These are phyloP conservation scores for Teunomyces aglyptinius DNA, from an alignment of 805 yeast genomes.

Conservation along the genomic window DNA sequence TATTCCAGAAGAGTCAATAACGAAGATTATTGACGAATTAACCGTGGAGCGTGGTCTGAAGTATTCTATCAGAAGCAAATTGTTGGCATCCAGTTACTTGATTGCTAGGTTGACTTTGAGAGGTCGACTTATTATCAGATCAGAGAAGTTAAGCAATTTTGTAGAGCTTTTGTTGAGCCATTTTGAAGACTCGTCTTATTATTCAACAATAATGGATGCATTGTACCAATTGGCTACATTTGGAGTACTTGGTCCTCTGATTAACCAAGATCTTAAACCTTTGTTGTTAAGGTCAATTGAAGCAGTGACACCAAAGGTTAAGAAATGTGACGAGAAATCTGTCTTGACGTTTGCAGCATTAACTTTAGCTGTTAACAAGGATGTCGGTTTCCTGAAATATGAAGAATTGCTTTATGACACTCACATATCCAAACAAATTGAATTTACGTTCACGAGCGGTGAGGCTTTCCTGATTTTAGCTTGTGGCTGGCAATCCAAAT, in stretches of 20 bases:
- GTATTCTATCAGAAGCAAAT: conserved; percentile 15
- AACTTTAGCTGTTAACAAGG: conserved; percentile 36
- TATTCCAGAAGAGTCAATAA: conserved; percentile 9
- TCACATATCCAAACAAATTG: conserved; percentile 69
- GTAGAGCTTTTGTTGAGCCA: conserved; percentile 4
- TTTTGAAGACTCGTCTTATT: conserved; percentile 19
- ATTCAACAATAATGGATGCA: conserved; percentile 33
- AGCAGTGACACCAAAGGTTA: conserved; percentile 39
- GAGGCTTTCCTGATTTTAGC: conserved; percentile 75
- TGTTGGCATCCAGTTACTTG: conserved; percentile 43
- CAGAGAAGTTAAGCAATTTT: conserved; percentile 3
- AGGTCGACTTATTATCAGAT: conserved; percentile 8
- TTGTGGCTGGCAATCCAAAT: conserved; percentile 71
- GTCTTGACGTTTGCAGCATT: conserved; percentile 55
- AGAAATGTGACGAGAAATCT: conserved; percentile 59
- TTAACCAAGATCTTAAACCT: conserved; percentile 10
- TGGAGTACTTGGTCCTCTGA: conserved; percentile 44
- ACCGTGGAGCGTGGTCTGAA: conserved; percentile 8
- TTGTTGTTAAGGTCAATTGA: conserved; percentile 18
- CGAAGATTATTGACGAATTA: conserved; percentile 8
- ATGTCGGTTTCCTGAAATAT: conserved; percentile 21
- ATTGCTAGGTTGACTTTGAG: conserved; percentile 45
- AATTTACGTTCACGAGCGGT: conserved; percentile 73
- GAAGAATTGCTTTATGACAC: conserved; percentile 54
- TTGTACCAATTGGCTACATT: conserved; percentile 44